These are phyloP conservation scores for Wickerhamomyces sp. DNA, from an alignment of 1,139 yeast species.

Conservation along the genomic window DNA sequence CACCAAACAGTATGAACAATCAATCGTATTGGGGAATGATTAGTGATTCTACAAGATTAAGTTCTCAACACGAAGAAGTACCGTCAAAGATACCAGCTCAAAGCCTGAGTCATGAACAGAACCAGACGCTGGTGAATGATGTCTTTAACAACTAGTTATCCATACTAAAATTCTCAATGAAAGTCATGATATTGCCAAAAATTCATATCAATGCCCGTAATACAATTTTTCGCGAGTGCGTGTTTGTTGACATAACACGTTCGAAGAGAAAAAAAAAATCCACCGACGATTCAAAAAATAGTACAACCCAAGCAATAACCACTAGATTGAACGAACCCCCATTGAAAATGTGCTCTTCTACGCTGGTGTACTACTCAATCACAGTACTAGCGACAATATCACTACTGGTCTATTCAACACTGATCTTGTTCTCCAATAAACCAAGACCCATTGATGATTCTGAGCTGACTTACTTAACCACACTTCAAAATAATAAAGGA, in stretches of 20 bases:
- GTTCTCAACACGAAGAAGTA: conserved; percentile 1
- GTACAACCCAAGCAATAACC: background rate
- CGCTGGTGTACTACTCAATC: background rate
- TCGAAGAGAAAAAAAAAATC: background rate
- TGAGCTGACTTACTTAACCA: conserved; percentile 35
- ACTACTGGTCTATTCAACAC: conserved; percentile 8
- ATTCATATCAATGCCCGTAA: no score
- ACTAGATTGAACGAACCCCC: background rate
- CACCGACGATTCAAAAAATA: background rate
- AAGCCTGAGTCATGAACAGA: no score
- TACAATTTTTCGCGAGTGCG: background rate
- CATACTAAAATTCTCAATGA: background rate
- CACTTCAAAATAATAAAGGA: conserved; percentile 5
- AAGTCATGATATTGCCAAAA: no score
- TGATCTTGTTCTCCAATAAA: conserved; percentile 35
- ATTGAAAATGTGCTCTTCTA: background rate
- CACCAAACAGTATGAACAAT: conserved; percentile 1
- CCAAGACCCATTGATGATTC: conserved; percentile 38
- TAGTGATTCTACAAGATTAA: background rate
- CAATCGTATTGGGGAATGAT: background rate
- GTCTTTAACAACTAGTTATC: background rate
- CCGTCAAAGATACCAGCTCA: background rate
- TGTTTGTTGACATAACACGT: background rate
- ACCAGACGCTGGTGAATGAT: background rate
- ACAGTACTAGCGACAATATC: background rate